Base-by-base conservation (phyloP, 257 asterid genomes). In the Parsonsia alboflavescens region DNA sequence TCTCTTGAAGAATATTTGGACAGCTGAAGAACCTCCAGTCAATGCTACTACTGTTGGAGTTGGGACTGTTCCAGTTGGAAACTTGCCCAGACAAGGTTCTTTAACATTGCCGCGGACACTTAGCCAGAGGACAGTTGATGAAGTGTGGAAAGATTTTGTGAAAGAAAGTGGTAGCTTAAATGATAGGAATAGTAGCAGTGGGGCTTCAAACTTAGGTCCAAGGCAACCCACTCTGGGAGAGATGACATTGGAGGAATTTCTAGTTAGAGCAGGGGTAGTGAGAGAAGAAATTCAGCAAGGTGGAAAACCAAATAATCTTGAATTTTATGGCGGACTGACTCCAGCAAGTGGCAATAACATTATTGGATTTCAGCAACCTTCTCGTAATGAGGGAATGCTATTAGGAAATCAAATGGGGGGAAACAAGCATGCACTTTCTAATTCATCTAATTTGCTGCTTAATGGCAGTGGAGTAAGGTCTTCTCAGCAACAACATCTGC, bases 41-140 rank as follows among this genome's bases (percentile, higher is more conserved):
- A 39, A 33, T 73, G 69, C 79, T 59, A 44, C 80, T 5, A 89
- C 82, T 50, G 84, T 56, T 10, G 91, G 77, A 75, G 77, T 79
- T 49, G 90, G 79, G 54, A 78, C 30, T 45, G 70, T 59, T 54
- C 82, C 82, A 0, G 79, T 73, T 68, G 98, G 91, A 28, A 88
- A 86, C 80, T 79, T 93, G 80, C 96, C 84, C 85, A 75, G 96
- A 74, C 98, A 93, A 79, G 97, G 96, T 71, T 93, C 97, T 70
- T 77, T 93, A 33, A 88, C 96, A n/a, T 80, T 93, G 76, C 98
- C 98, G 1, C 81, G 98, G 21, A 91, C 97, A 2, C 86, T 93
- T 71, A 89, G 96, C 79, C 96, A 84, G 84, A 91, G 80, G 79
- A 89, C 96, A 5, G 98, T 93, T 39, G 98, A 91, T 77, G 97